Base-by-base conservation (phyloP, 2,329 filamentous ascomycete genomes). In the Aspergillus latus region DNA sequence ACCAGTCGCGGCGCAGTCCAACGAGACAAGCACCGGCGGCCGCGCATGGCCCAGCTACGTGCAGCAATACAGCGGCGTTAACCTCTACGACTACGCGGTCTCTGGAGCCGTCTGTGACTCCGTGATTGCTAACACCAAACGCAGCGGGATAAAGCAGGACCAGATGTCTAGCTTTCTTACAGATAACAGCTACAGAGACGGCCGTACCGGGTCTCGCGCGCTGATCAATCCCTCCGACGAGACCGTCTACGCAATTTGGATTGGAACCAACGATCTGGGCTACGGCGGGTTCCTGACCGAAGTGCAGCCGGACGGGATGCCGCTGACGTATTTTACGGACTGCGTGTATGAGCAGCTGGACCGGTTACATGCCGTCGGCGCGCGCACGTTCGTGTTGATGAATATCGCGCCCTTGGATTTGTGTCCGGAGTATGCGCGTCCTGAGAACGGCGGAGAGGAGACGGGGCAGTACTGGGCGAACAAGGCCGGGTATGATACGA, bases 241-340 rank as follows among this genome's bases (percentile, higher is more conserved):
- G 61, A 89, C 88, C 1, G 84, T 90, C 2, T 92, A 91, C 66
- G 80, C 84, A 1, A 80, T 92, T 49, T 92, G 87, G 87, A 90
- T 92, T 65, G 89, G 89, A 3, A 91, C 88, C 32, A 93, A 92
- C 66, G 89, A 92, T 65, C 76, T 92, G 9, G 88, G 88, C 29
- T 78, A 77, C 56, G 73, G 78, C 52, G 87, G 81, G 10, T 87
- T 91, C 66, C 69, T 92, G 30, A 83, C 80, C 6, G 87, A 90
- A 67, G 78, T 77, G 29, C 85, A 90, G 66, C 70, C 79, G 3
- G 64, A 74, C 0, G 82, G 80, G n/a, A 84, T 83, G 28, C 86
- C 82, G 4, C 78, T 91, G 3, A 75, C 78, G 1, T 80, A 86
- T 66, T 90, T 87, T 66, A 79, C 85, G 3, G 82, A 86, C 61